Conservation (phyloP, 306 rosid genomes). For the Medicago arabica region DNA sequence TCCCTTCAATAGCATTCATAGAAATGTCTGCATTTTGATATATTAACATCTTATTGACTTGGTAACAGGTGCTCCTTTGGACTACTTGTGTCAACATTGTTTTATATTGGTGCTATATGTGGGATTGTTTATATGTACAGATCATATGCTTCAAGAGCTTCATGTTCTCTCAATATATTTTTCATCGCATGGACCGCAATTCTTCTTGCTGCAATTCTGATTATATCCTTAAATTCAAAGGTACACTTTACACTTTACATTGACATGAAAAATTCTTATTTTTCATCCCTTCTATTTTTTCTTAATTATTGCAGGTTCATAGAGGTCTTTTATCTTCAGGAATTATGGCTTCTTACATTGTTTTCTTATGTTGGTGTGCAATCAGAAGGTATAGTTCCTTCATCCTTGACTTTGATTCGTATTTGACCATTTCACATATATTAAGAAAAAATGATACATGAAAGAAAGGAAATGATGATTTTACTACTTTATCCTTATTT, state of each 20-base stretch:
- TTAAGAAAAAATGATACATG: no score
- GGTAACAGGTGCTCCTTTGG: slow-evolving; percentile 79
- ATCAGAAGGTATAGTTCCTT: slow-evolving; percentile 61
- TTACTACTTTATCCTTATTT: no score
- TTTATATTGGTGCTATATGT: slow-evolving; percentile 66
- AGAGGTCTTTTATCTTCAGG: slow-evolving; percentile 89
- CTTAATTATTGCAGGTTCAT: slow-evolving; percentile 65
- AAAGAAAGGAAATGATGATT: no score
- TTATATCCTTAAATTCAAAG: slow-evolving; percentile 77
- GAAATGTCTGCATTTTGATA: slow-evolving; percentile 18
- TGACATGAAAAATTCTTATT: neutral
- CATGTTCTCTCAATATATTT: slow-evolving; percentile 77
- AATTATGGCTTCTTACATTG: slow-evolving; percentile 85
- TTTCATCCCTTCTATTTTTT: neutral
- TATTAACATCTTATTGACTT: slow-evolving; percentile 24
- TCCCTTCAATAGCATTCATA: neutral
- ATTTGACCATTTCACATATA: no score
- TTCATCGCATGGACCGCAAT: slow-evolving; percentile 86
- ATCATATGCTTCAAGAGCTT: slow-evolving; percentile 54
- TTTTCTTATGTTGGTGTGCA: slow-evolving; percentile 91
- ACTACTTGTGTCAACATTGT: slow-evolving; percentile 67
- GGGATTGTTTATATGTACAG: slow-evolving; percentile 69
- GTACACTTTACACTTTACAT: slow-evolving; percentile 38
- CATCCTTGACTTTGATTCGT: neutral
- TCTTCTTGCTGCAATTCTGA: slow-evolving; percentile 75